These are phyloP conservation scores for Calonectria pseudoreteaudii DNA, from an alignment of 2,329 filamentous ascomycete species.

Conservation along the genomic window DNA sequence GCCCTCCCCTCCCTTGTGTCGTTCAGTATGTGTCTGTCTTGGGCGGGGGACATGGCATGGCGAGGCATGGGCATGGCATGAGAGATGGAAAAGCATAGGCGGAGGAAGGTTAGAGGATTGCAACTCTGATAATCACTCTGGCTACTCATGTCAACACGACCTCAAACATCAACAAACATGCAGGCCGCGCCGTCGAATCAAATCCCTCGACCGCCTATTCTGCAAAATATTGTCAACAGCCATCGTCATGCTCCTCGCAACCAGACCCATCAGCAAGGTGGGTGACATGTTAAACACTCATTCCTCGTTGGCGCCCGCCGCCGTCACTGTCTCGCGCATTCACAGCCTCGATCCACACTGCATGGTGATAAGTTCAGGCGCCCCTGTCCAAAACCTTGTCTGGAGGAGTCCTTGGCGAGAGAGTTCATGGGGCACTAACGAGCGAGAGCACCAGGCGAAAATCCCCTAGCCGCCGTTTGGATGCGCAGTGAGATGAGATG, in stretches of 20 bases:
- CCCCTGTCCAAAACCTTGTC: slow-evolving; percentile 4
- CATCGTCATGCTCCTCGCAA: slow-evolving; percentile 6
- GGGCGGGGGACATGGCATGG: neutral
- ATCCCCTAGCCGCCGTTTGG: slow-evolving; percentile 17
- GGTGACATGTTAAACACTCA: slow-evolving; percentile 12
- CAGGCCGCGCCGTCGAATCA: slow-evolving; percentile 12
- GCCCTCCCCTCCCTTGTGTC: neutral
- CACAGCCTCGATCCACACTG: slow-evolving; percentile 8
- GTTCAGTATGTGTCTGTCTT: neutral
- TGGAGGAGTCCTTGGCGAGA: neutral
- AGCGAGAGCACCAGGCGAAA: neutral
- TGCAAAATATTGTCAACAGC: slow-evolving; percentile 9
- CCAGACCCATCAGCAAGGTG: slow-evolving; percentile 7
- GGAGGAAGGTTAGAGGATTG: neutral
- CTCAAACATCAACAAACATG: slow-evolving; percentile 10
- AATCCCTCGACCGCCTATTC: neutral
- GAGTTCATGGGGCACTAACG: slow-evolving; percentile 1
- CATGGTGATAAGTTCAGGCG: neutral
- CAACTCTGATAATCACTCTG: neutral
- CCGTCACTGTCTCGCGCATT: slow-evolving; percentile 12
- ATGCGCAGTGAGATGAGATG: slow-evolving; percentile 4
- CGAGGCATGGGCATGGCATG: neutral
- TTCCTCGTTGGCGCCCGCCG: slow-evolving; percentile 6
- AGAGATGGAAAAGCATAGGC: neutral
- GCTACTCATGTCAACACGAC: slow-evolving; percentile 3